Evolutionary conservation across 2,329 filamentous ascomycete genomes (phyloP), one percentile per base, ranked within the genome.

Genomic region (Colletotrichum sp.): DNA sequence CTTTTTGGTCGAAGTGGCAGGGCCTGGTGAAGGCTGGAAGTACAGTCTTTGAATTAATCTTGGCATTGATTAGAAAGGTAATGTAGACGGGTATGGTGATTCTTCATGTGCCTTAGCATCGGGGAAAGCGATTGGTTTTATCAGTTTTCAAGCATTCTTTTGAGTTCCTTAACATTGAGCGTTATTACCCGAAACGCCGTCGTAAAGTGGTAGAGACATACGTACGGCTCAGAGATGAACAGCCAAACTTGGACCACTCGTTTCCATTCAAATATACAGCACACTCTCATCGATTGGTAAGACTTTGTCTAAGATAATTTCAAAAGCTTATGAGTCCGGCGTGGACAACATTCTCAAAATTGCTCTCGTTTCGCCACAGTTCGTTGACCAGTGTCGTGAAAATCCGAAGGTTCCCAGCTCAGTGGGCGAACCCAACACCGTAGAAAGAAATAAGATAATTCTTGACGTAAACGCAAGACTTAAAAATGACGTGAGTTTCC

Each of bases 291-390:
- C 43, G 10, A 7, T 13, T 3, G 3, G 12, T 1, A 21, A 21
- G 39, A 43, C 18, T 10, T 12, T 1, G 0, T n/a, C 0, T 0
- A 3, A 52, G 10, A 21, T 7, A 21, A 12, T 21, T 7, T 13
- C 43, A 52, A 13, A 13, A 21, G 10, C 10, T 52, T 13, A 1
- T 21, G n/a, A 52, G 43, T 52, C 4, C 43, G 12, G n/a, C 10
- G 43, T 52, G 6, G 43, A 21, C 43, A 52, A 12, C n/a, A 24
- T 3, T 52, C n/a, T 21, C 43, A 13, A 21, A 7, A 7, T 4
- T 21, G n/a, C 43, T 24, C 6, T 13, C n/a, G n/a, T 5, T 21
- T 52, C 6, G n/a, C 8, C n/a, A 52, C n/a, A 52, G 3, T 52
- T 52, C 6, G 43, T 13, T 24, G 6, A 24, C 10, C 39, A 52